Conservation (phyloP, 306 rosid genomes). For the Medicago truncatula region MtrunA17r5.0-ANR NC_053044.1:50092001-50092500, state of each 20-base stretch:
- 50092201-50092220: slow-evolving; percentile 90
- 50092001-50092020: not conserved
- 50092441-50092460: slow-evolving; percentile 76
- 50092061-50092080: not conserved
- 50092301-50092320: slow-evolving; percentile 33
- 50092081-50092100: not conserved
- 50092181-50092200: slow-evolving; percentile 99
- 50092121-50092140: not conserved
- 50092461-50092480: slow-evolving; percentile 85
- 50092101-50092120: not conserved
- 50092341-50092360: slow-evolving; percentile 19
- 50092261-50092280: slow-evolving; percentile 67
- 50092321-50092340: not conserved
- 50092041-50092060: not conserved
- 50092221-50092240: slow-evolving; percentile 92
- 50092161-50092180: slow-evolving; percentile 67
- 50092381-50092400: slow-evolving; percentile 62
- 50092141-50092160: not conserved
- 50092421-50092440: slow-evolving; percentile 88
- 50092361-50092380: slow-evolving; percentile 41
- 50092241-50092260: slow-evolving; percentile 69
- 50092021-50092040: not conserved
- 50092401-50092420: slow-evolving; percentile 90
- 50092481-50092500: slow-evolving; percentile 62
- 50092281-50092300: slow-evolving; percentile 70